phyloP scores from a whole-genome alignment of 2,329 filamentous ascomycete species.

The Cercospora sp. region DNA sequence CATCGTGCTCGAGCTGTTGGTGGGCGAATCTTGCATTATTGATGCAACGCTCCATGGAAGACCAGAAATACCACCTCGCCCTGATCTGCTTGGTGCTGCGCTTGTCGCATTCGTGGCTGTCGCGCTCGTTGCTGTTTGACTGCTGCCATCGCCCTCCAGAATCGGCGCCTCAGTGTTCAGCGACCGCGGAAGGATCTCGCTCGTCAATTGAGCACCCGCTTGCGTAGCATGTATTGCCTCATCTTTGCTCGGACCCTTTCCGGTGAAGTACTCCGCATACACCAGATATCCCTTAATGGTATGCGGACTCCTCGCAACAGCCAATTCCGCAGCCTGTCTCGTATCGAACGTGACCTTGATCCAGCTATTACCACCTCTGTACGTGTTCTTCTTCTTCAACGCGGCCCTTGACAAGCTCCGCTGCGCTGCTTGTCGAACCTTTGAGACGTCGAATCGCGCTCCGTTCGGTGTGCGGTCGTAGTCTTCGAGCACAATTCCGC shows the following conservation, averaged over 20 bases:
- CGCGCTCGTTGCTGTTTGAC: conserved; percentile 45
- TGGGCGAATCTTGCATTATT: conserved; percentile 15
- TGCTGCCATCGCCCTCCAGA: conserved; percentile 30
- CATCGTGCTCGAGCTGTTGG: conserved; percentile 12
- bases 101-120: conserved; percentile 35
- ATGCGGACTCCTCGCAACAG: conserved; percentile 51
- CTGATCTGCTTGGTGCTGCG: conserved; percentile 27
- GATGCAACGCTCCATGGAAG: conserved; percentile 15
- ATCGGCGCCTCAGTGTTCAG: conserved; percentile 37
- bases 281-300: conserved; percentile 51
- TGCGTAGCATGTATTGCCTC: conserved; percentile 44
- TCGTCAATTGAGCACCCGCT: conserved; percentile 37
- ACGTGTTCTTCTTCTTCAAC: conserved; percentile 75
- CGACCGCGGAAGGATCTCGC: conserved; percentile 32
- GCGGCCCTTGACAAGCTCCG: conserved; percentile 70
- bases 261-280: conserved; percentile 51
- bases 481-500: conserved; percentile 83
- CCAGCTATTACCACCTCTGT: conserved; percentile 86
- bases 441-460: conserved; percentile 72
- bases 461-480: conserved; percentile 83
- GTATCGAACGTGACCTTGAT: conserved; percentile 62
- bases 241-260: conserved; percentile 48
- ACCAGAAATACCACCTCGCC: background rate
- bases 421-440: conserved; percentile 68
- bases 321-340: conserved; percentile 51